phyloP scores from a whole-genome alignment of 148 eudicot species.

The Vaccinium macrocarpon region DNA sequence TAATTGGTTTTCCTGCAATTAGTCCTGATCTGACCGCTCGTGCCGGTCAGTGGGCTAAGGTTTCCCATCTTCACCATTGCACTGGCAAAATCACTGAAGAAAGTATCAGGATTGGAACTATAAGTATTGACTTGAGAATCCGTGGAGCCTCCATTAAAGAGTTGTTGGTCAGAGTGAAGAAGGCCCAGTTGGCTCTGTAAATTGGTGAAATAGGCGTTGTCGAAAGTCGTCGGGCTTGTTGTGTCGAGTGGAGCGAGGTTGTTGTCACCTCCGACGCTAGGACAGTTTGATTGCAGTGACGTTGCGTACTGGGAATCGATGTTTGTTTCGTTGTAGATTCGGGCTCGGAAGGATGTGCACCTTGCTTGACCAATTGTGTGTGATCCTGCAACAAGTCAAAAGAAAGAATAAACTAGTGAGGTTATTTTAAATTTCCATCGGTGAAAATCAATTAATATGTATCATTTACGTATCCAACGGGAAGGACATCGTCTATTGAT shows the following conservation, averaged over 20 bases:
- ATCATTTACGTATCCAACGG: too few relatives aligned
- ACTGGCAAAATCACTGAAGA: constrained; percentile 47
- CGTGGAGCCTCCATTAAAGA: constrained; percentile 58
- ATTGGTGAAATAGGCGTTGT: constrained; percentile 56
- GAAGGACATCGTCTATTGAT: too few relatives aligned
- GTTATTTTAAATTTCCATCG: neutral
- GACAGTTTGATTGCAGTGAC: constrained; percentile 41
- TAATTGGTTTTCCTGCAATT: constrained; percentile 53
- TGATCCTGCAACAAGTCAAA: constrained; percentile 31
- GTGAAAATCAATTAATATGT: too few relatives aligned
- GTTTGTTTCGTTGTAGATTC: constrained; percentile 64
- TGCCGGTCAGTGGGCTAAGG: constrained; percentile 59
- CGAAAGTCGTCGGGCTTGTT: constrained; percentile 35
- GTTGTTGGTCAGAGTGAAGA: constrained; percentile 77
- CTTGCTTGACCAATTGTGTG: constrained; percentile 79
- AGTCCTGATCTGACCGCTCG: constrained; percentile 53
- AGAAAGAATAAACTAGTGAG: neutral
- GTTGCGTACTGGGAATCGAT: constrained; percentile 47
- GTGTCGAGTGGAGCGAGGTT: constrained; percentile 50
- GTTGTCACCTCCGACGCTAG: constrained; percentile 46
- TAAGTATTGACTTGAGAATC: constrained; percentile 44
- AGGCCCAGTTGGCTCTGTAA: constrained; percentile 50
- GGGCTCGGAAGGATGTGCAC: constrained; percentile 48
- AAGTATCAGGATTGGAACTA: constrained; percentile 23
- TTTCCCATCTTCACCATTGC: constrained; percentile 70